These are phyloP conservation scores for Takashimella koratensis DNA, from an alignment of 1,284 basidiomycete genomes.

Conservation along the genomic window DNA sequence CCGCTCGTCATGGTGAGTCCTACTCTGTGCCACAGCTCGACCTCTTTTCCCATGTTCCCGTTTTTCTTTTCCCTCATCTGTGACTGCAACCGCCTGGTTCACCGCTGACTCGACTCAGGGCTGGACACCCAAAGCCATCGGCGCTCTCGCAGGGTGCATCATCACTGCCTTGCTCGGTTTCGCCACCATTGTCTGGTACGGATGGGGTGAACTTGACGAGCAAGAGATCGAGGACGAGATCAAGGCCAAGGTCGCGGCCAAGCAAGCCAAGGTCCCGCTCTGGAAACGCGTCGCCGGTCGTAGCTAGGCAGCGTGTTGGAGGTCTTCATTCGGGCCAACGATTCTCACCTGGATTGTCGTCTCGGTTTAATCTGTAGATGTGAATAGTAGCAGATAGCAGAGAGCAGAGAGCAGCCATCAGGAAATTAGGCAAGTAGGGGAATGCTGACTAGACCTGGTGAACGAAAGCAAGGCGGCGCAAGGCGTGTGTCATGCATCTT, in stretches of 20 bases:
- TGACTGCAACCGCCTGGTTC: too few species aligned
- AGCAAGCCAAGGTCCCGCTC: conserved; percentile 51
- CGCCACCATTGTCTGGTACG: conserved; percentile 75
- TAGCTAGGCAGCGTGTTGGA: too few species aligned
- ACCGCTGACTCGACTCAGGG: conserved; percentile 45
- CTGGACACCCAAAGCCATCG: conserved; percentile 76
- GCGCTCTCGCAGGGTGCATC: conserved; percentile 80
- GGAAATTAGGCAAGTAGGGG: too few species aligned
- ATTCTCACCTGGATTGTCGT: too few species aligned
- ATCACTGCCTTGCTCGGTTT: conserved; percentile 78
- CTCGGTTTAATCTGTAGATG: too few species aligned
- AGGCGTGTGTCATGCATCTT: too few species aligned
- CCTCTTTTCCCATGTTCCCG: conserved; percentile 2
- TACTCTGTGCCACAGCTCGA: too few species aligned
- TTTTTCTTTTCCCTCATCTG: conserved; percentile 3
- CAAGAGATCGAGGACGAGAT: conserved; percentile 73
- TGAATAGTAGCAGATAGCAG: too few species aligned
- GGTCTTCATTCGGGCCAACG: too few species aligned
- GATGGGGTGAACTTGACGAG: conserved; percentile 65
- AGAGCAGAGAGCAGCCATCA: too few species aligned
- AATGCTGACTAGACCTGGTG: too few species aligned
- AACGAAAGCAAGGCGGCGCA: too few species aligned
- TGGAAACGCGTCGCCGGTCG: conserved; percentile 8
- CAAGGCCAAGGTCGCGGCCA: conserved; percentile 56
- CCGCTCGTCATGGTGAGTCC: conserved; percentile 51